A percentile compares a stretch with the other conserved stretches of the same genome.
Evolutionary conservation across 202 grass and related monocot species (phyloP).

Genomic region (Elaeis oleifera): DNA sequence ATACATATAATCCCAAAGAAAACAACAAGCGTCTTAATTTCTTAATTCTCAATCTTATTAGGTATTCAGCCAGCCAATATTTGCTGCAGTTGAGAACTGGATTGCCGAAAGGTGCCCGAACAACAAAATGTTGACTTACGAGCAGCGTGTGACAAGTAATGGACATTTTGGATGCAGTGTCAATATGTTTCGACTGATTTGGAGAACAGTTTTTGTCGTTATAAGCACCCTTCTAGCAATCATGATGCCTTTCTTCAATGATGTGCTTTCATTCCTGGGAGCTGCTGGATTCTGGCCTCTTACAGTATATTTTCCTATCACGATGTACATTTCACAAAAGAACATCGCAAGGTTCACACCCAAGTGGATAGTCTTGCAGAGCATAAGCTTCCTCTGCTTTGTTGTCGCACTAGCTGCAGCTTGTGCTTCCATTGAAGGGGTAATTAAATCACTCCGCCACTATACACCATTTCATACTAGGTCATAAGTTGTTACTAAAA

Average conservation of each 20-base stretch:
- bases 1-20: no score
- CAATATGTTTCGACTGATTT: constrained; percentile 50
- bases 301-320: constrained; percentile 80
- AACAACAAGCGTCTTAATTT: background rate
- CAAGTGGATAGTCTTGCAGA: constrained; percentile 57
- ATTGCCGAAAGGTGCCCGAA: constrained; percentile 32
- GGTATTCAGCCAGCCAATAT: constrained; percentile 81
- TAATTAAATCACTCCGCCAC: constrained; percentile 50
- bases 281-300: constrained; percentile 92
- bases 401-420: constrained; percentile 55
- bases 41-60: background rate
- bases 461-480: constrained; percentile 64
- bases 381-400: constrained; percentile 77
- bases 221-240: constrained; percentile 64
- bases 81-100: constrained; percentile 44
- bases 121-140: constrained; percentile 30
- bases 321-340: constrained; percentile 75
- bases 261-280: constrained; percentile 71
- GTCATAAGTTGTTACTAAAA: constrained; percentile 14
- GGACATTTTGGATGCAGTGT: constrained; percentile 24
- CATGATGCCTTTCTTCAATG: constrained; percentile 90
- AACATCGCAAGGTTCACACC: constrained; percentile 36
- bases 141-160: constrained; percentile 25
- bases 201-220: constrained; percentile 66
- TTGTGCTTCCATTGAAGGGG: constrained; percentile 58